These are phyloP conservation scores for Malus domestica DNA, from an alignment of 306 rosid genomes.

Conservation along the genomic window ASM211411v1 NC_041792.1:6859001-6859500, in stretches of 20 bases:
- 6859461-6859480: constrained; percentile 66
- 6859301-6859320: constrained; percentile 39
- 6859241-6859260: constrained; percentile 64
- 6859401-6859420: no score
- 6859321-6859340: constrained; percentile 26
- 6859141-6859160: neutral
- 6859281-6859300: constrained; percentile 74
- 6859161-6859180: neutral
- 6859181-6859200: constrained; percentile 47
- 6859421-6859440: constrained; percentile 20
- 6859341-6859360: constrained; percentile 62
- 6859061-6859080: no score
- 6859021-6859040: neutral
- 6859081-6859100: no score
- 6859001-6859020: no score
- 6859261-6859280: constrained; percentile 78
- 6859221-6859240: constrained; percentile 78
- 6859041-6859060: neutral
- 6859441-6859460: constrained; percentile 36
- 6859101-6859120: neutral
- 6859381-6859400: no score
- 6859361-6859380: neutral
- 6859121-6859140: neutral
- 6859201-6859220: constrained; percentile 80
- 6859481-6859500: constrained; percentile 64